These are phyloP conservation scores for Aureobasidium melanogenum DNA, from an alignment of 2,329 filamentous ascomycete species.

Conservation along the genomic window DNA sequence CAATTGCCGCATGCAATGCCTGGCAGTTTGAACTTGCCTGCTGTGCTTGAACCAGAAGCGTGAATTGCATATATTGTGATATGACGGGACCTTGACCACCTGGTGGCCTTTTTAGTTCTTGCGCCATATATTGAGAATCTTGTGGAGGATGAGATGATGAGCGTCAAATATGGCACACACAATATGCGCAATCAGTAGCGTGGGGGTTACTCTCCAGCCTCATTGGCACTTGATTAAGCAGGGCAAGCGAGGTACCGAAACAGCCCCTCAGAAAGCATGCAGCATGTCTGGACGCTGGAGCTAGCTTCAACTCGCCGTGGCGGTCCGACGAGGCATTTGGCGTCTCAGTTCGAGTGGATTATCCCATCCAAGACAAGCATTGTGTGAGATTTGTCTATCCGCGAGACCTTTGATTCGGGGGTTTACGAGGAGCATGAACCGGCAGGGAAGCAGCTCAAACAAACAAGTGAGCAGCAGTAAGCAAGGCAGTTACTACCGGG, in stretches of 20 bases:
- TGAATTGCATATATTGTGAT: conserved; percentile 2
- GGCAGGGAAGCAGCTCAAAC: neutral
- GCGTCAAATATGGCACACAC: neutral
- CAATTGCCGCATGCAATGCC: neutral
- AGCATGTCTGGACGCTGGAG: neutral
- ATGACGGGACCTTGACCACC: conserved; percentile 5
- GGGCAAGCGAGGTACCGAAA: conserved; percentile 9
- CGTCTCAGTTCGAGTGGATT: neutral
- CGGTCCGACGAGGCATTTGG: neutral
- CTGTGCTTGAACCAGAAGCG: neutral
- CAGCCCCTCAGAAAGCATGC: neutral
- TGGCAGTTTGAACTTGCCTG: neutral
- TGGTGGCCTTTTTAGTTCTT: conserved; percentile 1
- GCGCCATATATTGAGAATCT: conserved; percentile 2
- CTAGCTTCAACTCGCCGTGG: neutral
- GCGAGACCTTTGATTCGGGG: conserved; percentile 3
- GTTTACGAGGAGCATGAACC: neutral
- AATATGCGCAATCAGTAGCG: neutral
- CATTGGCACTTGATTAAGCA: conserved; percentile 4
- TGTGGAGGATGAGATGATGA: neutral
- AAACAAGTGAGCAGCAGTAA: conserved; percentile 6
- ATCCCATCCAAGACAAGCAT: neutral
- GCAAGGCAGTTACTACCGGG: conserved; percentile 5
- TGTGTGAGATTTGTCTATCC: neutral
- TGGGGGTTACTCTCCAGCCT: conserved; percentile 8